Conservation (phyloP, 225 moss, liverwort and hornwort genomes). For the Climacium dendroides region DNA sequence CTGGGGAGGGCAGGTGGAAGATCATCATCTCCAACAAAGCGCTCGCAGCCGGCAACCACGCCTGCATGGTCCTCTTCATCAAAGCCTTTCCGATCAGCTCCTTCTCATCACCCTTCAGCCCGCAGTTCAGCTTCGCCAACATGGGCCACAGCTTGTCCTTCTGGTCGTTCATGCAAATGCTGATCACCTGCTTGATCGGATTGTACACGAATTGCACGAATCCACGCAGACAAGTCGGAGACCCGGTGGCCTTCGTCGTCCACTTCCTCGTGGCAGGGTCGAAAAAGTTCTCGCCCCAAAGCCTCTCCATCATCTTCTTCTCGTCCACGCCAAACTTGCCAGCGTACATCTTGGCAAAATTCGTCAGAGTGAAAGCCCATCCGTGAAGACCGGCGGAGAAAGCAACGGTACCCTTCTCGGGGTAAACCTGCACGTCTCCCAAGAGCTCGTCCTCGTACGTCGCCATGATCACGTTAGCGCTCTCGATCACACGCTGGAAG, state of each 20-base stretch:
- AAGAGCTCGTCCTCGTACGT: conserved; percentile 44
- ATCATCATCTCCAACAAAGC: conserved; percentile 62
- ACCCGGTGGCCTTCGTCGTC: conserved; percentile 60
- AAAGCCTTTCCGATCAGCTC: conserved; percentile 34
- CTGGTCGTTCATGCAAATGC: conserved; percentile 93
- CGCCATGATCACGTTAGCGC: conserved; percentile 36
- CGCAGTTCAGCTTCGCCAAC: conserved; percentile 59
- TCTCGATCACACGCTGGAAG: conserved; percentile 36
- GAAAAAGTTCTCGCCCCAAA: conserved; percentile 98
- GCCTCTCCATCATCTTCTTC: conserved; percentile 96
- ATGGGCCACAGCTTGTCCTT: conserved; percentile 93
- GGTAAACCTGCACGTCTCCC: conserved; percentile 60
- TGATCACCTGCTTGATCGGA: conserved; percentile 79
- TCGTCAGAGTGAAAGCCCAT: conserved; percentile 53
- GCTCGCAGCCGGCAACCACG: conserved; percentile 39
- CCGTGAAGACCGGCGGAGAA: conserved; percentile 58
- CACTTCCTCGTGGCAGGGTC: conserved; percentile 75
- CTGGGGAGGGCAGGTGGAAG: conserved; percentile 46
- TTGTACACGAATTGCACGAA: conserved; percentile 94
- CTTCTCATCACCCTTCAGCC: conserved; percentile 42
- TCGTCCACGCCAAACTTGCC: conserved; percentile 47
- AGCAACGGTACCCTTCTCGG: conserved; percentile 59
- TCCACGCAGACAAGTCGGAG: conserved; percentile 60
- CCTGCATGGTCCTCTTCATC: conserved; percentile 64
- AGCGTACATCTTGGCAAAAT: conserved; percentile 58